phyloP scores from a whole-genome alignment of 805 yeast species.

The Komagataella pastoris region DNA sequence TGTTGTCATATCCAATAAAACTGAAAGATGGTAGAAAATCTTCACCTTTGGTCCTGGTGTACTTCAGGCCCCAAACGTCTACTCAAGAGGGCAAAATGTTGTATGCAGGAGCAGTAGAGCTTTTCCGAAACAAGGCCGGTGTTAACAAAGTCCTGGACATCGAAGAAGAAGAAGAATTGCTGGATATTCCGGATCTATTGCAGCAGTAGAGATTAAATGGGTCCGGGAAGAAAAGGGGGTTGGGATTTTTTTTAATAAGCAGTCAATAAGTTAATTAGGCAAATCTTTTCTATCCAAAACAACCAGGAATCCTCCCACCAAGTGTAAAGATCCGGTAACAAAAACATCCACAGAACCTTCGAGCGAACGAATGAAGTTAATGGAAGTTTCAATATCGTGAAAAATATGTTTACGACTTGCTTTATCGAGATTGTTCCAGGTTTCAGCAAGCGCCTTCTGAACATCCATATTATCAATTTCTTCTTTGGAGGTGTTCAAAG shows the following conservation, averaged over 20 bases:
- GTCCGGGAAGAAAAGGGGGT: background rate
- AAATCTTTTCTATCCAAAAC: slow-evolving; percentile 45
- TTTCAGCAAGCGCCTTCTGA: slow-evolving; percentile 59
- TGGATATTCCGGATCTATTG: background rate
- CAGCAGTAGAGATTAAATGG: background rate
- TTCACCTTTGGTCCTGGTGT: slow-evolving; percentile 67
- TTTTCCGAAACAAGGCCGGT: slow-evolving; percentile 67
- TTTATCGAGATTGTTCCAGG: slow-evolving; percentile 49
- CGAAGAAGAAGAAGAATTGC: background rate
- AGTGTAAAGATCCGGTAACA: slow-evolving; percentile 87
- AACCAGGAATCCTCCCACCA: slow-evolving; percentile 88
- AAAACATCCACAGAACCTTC: slow-evolving; percentile 53
- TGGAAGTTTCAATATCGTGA: slow-evolving; percentile 66
- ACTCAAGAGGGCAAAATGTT: slow-evolving; percentile 75
- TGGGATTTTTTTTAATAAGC: background rate
- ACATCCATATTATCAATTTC: slow-evolving; percentile 70
- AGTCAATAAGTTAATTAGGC: background rate
- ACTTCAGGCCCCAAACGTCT: slow-evolving; percentile 82
- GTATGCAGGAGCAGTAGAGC: slow-evolving; percentile 83
- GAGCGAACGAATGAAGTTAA: slow-evolving; percentile 34
- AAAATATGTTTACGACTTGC: slow-evolving; percentile 31
- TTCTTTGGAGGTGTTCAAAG: slow-evolving; percentile 71
- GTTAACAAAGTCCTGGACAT: slow-evolving; percentile 25
- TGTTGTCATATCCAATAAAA: slow-evolving; percentile 65
- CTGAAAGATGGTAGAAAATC: slow-evolving; percentile 59